Evolutionary conservation across 371 early-diverging fungal species (phyloP).

Genomic region (Haplosporangium sp.): DNA sequence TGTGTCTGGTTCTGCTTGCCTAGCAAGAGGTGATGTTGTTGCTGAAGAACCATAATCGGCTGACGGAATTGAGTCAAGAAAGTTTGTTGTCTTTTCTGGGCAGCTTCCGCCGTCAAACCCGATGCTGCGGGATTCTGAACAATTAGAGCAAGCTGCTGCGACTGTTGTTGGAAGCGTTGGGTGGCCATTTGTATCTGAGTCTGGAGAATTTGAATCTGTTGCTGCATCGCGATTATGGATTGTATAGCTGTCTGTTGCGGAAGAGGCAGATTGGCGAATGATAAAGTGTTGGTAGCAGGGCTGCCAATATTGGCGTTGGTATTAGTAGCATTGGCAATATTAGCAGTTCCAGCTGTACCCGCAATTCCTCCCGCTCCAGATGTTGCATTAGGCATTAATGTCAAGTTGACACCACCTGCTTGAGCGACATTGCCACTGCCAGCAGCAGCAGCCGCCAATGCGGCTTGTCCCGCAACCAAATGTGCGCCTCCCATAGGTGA

Average conservation of each 20-base stretch:
- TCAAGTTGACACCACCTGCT: slow-evolving; percentile 7
- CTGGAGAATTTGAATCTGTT: slow-evolving; percentile 30
- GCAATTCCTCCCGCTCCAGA: neutral
- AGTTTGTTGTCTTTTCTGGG: slow-evolving; percentile 28
- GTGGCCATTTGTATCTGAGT: slow-evolving; percentile 9
- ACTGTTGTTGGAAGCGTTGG: slow-evolving; percentile 29
- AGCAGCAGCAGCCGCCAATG: slow-evolving; percentile 20
- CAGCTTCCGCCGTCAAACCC: slow-evolving; percentile 2
- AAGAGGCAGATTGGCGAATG: slow-evolving; percentile 14
- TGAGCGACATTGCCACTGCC: slow-evolving; percentile 13
- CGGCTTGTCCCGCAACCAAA: slow-evolving; percentile 19
- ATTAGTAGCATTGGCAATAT: neutral
- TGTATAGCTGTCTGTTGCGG: slow-evolving; percentile 31
- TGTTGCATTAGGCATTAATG: slow-evolving; percentile 5
- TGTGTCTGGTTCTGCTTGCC: slow-evolving; percentile 29
- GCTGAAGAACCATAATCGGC: slow-evolving; percentile 33
- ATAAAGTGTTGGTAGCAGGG: neutral
- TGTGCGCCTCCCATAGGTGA: slow-evolving; percentile 38
- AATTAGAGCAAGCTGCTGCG: slow-evolving; percentile 23
- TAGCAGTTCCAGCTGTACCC: slow-evolving; percentile 11
- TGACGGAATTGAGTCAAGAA: slow-evolving; percentile 23
- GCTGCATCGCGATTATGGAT: slow-evolving; percentile 34
- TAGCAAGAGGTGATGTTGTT: slow-evolving; percentile 20
- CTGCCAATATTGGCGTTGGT: slow-evolving; percentile 1
- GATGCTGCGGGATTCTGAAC: slow-evolving; percentile 24